Conservation (phyloP, 805 yeast species). For the Barnettozyma sp. region DNA sequence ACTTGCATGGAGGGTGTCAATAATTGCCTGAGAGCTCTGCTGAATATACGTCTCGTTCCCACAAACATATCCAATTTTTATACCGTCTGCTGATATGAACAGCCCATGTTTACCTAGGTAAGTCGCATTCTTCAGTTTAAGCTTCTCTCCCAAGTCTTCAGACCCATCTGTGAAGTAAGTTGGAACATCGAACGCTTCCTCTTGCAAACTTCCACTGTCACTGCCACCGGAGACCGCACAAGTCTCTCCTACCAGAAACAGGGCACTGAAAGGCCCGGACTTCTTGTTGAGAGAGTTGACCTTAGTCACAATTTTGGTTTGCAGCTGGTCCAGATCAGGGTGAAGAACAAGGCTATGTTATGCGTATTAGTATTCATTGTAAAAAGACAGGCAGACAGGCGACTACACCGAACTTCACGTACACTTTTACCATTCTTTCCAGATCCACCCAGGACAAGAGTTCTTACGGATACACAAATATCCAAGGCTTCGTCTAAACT, state of each 20-base stretch:
- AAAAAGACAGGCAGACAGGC: background rate
- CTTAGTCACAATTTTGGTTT: constrained; percentile 34
- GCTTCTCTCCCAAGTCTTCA: constrained; percentile 9
- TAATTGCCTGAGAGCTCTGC: constrained; percentile 23
- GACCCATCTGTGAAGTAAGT: constrained; percentile 21
- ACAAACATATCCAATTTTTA: constrained; percentile 41
- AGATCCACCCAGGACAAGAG: background rate
- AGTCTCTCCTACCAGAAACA: constrained; percentile 46
- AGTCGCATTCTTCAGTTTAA: constrained; percentile 4
- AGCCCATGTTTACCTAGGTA: constrained; percentile 29
- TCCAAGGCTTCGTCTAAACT: no score
- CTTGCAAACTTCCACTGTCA: no score
- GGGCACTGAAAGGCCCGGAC: constrained; percentile 61
- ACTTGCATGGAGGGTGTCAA: constrained; percentile 19
- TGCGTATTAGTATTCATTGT: constrained; percentile 1
- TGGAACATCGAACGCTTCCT: constrained; percentile 15
- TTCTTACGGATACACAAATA: background rate
- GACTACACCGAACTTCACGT: constrained; percentile 2
- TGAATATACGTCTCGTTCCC: constrained; percentile 24
- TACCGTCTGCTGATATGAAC: constrained; percentile 36
- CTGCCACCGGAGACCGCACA: no score
- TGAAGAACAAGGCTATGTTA: constrained; percentile 14
- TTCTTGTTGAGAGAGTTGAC: constrained; percentile 44
- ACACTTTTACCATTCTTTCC: constrained; percentile 14
- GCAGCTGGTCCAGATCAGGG: constrained; percentile 18